A percentile compares a stretch with the other conserved stretches of the same genome.
Evolutionary conservation across 73 alveolate species (phyloP).

Genomic region (Paramecium bursaria): DNA sequence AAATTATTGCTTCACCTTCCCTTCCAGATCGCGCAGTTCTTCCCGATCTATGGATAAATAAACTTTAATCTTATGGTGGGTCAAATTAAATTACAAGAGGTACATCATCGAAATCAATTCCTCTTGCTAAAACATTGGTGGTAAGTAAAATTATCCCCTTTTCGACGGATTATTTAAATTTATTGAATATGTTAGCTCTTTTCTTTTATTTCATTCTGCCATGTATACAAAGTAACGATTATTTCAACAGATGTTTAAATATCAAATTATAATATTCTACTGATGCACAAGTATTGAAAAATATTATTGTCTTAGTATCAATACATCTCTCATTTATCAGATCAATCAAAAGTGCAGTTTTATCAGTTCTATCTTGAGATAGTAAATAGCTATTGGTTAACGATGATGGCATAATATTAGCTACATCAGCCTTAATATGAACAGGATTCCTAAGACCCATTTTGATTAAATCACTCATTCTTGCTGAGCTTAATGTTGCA

Average conservation of each 20-base stretch:
- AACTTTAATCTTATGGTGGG: conserved; percentile 43
- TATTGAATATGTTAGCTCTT: conserved; percentile 90
- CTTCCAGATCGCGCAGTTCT: conserved; percentile 49
- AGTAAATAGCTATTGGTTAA: conserved; percentile 53
- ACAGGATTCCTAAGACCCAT: conserved; percentile 99
- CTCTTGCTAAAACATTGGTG: conserved; percentile 99
- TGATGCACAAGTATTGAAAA: conserved; percentile 95
- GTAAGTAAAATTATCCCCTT: conserved; percentile 87
- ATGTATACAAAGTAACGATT: conserved; percentile 87
- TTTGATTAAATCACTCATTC: conserved; percentile 90
- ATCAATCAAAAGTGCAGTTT: conserved; percentile 71
- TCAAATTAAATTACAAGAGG: conserved; percentile 44
- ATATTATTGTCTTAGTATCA: conserved; percentile 78
- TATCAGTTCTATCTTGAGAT: conserved; percentile 70
- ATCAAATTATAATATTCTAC: conserved; percentile 84
- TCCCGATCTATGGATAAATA: conserved; percentile 47
- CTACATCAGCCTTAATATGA: conserved; percentile 88
- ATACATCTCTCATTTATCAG: conserved; percentile 66
- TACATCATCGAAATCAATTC: conserved; percentile 71
- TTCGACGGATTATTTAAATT: conserved; percentile 75
- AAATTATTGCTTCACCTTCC: conserved; percentile 27
- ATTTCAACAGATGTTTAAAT: conserved; percentile 69
- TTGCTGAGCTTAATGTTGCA: conserved; percentile 98
- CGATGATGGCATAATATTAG: conserved; percentile 59
- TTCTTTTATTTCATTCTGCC: conserved; percentile 94